A percentile compares a stretch with the other conserved stretches of the same genome.
phyloP scores from a whole-genome alignment of 1,139 yeast genomes.

The Suhomyces wounanorum region DNA sequence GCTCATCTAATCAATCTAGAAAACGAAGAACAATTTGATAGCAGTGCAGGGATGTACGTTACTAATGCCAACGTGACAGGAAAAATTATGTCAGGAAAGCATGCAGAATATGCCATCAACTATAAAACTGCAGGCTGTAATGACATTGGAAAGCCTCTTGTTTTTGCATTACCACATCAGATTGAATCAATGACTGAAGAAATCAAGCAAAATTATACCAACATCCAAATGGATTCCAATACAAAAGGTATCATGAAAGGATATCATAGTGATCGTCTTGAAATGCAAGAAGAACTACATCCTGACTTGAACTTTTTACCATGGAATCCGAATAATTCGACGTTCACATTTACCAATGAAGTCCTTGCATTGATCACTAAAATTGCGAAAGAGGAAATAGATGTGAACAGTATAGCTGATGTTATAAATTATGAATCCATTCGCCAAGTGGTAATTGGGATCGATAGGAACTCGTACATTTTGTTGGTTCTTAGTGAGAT shows the following conservation, averaged over 20 bases:
- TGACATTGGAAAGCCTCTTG: conserved; percentile 49
- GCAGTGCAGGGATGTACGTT: conserved; percentile 42
- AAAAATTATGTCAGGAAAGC: conserved; percentile 25
- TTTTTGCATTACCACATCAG: conserved; percentile 74
- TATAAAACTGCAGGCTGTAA: conserved; percentile 59
- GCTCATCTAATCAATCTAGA: not conserved
- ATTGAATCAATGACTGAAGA: conserved; percentile 15
- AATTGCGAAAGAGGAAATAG: conserved; percentile 40
- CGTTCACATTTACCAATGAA: conserved; percentile 48
- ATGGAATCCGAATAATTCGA: conserved; percentile 40
- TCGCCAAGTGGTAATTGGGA: too few species aligned
- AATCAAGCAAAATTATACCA: conserved; percentile 43
- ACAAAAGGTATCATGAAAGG: conserved; percentile 72
- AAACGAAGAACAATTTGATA: conserved; percentile 28
- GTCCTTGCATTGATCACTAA: conserved; percentile 25
- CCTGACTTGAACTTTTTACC: conserved; percentile 61
- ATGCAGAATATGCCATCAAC: conserved; percentile 53
- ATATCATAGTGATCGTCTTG: conserved; percentile 28
- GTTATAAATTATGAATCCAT: conserved; percentile 21
- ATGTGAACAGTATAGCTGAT: conserved; percentile 52
- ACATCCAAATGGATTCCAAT: conserved; percentile 54
- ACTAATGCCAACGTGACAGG: conserved; percentile 37
- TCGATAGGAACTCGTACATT: too few species aligned
- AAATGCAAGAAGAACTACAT: conserved; percentile 52
- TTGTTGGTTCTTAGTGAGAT: too few species aligned